A percentile compares a stretch with the other conserved stretches of the same genome.
Conservation (phyloP, 1,284 basidiomycete species). For the Schizophyllum commune region DNA sequence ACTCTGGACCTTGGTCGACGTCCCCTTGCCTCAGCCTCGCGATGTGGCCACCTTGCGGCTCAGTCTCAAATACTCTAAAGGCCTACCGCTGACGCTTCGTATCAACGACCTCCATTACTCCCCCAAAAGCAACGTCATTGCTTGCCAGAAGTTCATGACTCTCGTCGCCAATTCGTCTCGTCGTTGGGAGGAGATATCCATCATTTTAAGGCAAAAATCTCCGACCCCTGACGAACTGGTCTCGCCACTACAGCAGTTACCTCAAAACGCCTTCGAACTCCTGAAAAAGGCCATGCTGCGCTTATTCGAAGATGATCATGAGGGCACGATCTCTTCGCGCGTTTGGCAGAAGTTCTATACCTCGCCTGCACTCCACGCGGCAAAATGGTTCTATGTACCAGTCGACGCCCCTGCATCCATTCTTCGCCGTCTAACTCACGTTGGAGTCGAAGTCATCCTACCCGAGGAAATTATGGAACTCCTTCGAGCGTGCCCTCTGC, state of each 20-base stretch:
- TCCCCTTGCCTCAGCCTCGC: neutral
- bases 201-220: neutral
- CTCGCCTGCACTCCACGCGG: neutral
- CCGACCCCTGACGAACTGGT: too few species aligned
- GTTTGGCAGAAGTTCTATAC: neutral
- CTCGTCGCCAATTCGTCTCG: neutral
- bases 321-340: neutral
- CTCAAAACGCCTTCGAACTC: neutral
- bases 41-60: neutral
- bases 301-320: neutral
- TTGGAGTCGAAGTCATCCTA: neutral
- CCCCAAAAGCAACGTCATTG: neutral
- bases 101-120: neutral
- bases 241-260: too few species aligned
- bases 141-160: neutral
- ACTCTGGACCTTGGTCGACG: neutral
- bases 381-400: neutral
- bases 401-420: neutral
- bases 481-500: neutral
- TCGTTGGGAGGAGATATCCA: neutral
- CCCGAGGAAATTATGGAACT: neutral
- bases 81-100: neutral
- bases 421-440: neutral
- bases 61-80: neutral
- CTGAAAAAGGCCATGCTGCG: neutral